These are phyloP conservation scores for Candida peoriensis DNA, from an alignment of 805 yeast species.

Conservation along the genomic window DNA sequence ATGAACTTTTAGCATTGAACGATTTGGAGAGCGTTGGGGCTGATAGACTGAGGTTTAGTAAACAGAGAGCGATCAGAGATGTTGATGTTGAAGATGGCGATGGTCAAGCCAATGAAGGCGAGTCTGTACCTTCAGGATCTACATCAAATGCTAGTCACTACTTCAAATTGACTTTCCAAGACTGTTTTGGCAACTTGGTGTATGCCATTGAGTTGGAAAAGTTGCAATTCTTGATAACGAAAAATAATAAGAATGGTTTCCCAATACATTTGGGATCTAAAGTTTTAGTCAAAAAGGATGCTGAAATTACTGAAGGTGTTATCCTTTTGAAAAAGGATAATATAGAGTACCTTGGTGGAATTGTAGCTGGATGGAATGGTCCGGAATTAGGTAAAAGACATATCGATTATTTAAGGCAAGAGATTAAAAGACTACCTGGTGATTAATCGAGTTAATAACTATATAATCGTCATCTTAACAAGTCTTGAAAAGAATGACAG, in stretches of 20 bases:
- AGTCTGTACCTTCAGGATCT: not conserved
- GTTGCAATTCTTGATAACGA: slow-evolving; percentile 38
- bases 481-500: not conserved
- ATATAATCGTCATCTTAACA: too few species aligned
- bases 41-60: slow-evolving; percentile 39
- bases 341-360: slow-evolving; percentile 34
- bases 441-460: not conserved
- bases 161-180: slow-evolving; percentile 56
- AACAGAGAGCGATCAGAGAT: slow-evolving; percentile 33
- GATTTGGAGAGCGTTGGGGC: slow-evolving; percentile 57
- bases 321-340: slow-evolving; percentile 26
- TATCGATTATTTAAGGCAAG: slow-evolving; percentile 24
- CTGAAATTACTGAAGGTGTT: slow-evolving; percentile 44
- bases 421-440: slow-evolving; percentile 16
- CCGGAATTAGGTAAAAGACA: slow-evolving; percentile 28
- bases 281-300: slow-evolving; percentile 43
- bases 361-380: slow-evolving; percentile 33
- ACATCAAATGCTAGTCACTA: slow-evolving; percentile 22
- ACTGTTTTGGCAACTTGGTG: slow-evolving; percentile 41
- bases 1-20: slow-evolving; percentile 44
- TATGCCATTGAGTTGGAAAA: slow-evolving; percentile 57
- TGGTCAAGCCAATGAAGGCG: slow-evolving; percentile 1
- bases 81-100: slow-evolving; percentile 42
- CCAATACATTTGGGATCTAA: slow-evolving; percentile 54
- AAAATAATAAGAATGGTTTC: slow-evolving; percentile 20